phyloP scores from a whole-genome alignment of 2,329 filamentous ascomycete species.

The Colletotrichum sp. region DNA sequence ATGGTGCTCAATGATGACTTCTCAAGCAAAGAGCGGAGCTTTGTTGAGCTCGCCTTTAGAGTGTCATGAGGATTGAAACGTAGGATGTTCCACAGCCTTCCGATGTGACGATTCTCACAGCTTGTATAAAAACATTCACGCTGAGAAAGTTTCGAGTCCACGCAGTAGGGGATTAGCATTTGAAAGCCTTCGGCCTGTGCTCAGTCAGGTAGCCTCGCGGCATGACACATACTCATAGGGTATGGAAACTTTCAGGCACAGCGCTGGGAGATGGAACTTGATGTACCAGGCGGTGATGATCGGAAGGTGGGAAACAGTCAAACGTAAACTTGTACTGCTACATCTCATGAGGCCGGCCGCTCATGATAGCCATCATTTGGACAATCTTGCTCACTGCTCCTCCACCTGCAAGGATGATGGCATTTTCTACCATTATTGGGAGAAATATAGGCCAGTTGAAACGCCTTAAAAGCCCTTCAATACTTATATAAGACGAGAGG shows the following conservation, averaged over 20 bases:
- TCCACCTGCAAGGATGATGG: neutral
- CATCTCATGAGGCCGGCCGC: neutral
- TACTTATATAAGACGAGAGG: neutral
- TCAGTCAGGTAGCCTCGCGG: neutral
- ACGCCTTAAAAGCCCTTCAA: neutral
- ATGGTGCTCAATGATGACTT: neutral
- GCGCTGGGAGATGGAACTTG: neutral
- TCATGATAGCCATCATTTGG: neutral
- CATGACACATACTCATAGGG: too few relatives aligned
- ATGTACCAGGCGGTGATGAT: neutral
- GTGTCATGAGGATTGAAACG: too few relatives aligned
- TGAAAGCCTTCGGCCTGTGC: neutral
- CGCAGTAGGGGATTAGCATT: too few relatives aligned
- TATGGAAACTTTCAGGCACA: neutral
- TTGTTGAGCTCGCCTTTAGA: too few relatives aligned
- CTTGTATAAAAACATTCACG: neutral
- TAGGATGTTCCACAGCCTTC: too few relatives aligned
- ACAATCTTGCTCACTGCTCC: neutral
- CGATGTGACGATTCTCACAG: accelerated
- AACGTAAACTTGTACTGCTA: neutral
- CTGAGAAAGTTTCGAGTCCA: neutral
- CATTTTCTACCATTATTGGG: accelerated
- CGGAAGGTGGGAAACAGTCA: neutral
- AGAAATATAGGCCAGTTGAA: neutral
- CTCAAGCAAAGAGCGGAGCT: neutral